Evolutionary conservation across 202 grass and related monocot species (phyloP).

Genomic region (Tripidium arundinaceum): DNA sequence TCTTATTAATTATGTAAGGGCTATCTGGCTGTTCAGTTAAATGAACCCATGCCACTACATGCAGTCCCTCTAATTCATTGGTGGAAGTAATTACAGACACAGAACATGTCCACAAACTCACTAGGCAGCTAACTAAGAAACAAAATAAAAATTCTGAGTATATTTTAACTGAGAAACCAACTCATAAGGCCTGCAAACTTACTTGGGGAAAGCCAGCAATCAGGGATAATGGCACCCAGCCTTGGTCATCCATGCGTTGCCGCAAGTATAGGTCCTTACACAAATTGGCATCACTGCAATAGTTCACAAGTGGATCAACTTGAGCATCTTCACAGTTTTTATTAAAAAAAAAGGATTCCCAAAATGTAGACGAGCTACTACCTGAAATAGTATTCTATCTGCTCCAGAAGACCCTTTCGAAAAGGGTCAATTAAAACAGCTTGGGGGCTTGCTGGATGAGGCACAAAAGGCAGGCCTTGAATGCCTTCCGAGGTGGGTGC

Average conservation of each 20-base stretch:
- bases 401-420: slow-evolving; percentile 36
- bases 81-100: not conserved
- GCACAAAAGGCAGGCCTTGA: slow-evolving; percentile 50
- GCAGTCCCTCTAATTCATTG: not conserved
- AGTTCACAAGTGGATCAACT: not conserved
- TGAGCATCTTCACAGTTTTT: not conserved
- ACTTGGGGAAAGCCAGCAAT: slow-evolving; percentile 78
- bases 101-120: not conserved
- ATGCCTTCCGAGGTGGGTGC: slow-evolving; percentile 34
- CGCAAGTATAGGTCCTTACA: slow-evolving; percentile 82
- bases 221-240: slow-evolving; percentile 79
- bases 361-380: slow-evolving; percentile 8
- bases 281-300: slow-evolving; percentile 78
- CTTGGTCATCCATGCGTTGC: slow-evolving; percentile 71
- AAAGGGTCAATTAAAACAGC: slow-evolving; percentile 53
- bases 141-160: not conserved
- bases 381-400: slow-evolving; percentile 99
- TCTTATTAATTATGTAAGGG: not conserved
- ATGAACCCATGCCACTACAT: not conserved
- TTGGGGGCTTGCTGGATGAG: slow-evolving; percentile 48
- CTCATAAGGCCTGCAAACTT: slow-evolving; percentile 11
- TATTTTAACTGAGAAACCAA: not conserved
- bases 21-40: not conserved
- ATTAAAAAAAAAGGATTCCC: not conserved
- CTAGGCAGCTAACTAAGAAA: not conserved